Base-by-base conservation (phyloP, 176 grass and related monocot genomes). In the Triticum timopheevii region DNA sequence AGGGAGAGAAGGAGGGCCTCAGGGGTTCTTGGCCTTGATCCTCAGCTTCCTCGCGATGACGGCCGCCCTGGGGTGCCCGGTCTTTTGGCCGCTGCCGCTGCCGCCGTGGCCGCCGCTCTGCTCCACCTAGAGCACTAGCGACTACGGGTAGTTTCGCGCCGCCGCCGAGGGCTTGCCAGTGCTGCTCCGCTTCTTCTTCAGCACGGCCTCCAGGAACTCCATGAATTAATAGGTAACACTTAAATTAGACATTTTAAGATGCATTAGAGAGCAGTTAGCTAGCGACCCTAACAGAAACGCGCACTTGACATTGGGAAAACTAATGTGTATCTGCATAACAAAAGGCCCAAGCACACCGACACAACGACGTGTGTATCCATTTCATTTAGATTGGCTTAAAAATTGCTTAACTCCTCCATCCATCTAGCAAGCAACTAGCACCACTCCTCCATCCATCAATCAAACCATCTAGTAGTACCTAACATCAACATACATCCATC, bases 1-100 rank as follows among this genome's bases (percentile, higher is more conserved):
- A 40, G 0, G 39, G 39, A 0, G 10, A 0, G 40, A 42, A 42
- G 2, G 40, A 42, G 10, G 40, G 40, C 40, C 42, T 44, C 50
- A 91, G 7, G 92, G 96, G 34, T 93, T 98, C 87, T 96, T 98
- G 23, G 96, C 92, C 67, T 96, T 99, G 56, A 99, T 99, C 69
- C 97, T 93, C 3, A 96, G 89, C 84, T 93, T 99, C 77, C 97
- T 86, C 5, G 90, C 90, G 40, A 99, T 88, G 80, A 88, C 89
- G 8, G 82, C 84, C 0, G 87, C 94, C 85, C 91, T 94, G 2
- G 92, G 94, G 70, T 93, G 92, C n/a, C 66, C 76, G 19, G 76
- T 24, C 78, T 54, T 94, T 84, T 83, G 87, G 56, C 82, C 38
- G 61, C 54, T 28, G 35, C 79, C 79, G 69, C 66, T 28, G 44